Base-by-base conservation (phyloP, 148 eudicot genomes). In the Tetragonia tetragonoides region DNA sequence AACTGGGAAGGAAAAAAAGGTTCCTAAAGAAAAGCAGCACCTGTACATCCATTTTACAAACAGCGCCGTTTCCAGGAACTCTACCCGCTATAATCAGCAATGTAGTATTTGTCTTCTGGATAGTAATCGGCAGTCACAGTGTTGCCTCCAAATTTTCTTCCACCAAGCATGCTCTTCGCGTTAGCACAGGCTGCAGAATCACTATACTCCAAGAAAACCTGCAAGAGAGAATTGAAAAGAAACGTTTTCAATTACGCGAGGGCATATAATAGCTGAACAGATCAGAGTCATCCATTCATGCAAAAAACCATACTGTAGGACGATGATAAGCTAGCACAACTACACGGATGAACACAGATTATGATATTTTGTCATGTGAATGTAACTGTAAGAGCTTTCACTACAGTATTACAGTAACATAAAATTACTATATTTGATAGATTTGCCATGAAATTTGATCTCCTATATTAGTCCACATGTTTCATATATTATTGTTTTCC, bases 201-300 rank as follows among this genome's bases (percentile, higher is more conserved):
- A 34, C 76, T 73, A 66, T 90, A 93, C 87, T 93, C 97, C 89
- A 93, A 82, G 80, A 93, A 93, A 65, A 92, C 97, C 97, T 92
- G 83, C 68, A 68, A 20, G 5, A 64, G 46, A 73, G 40, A 7
- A 23, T 60, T 60, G 10, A 7, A 28, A 60, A 5, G n/a, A 28
- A 28, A 28, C 34, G 34, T 28, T 28, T 0, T 28, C 34, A 28
- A 28, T 28, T 28, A 1, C 34, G 34, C 34, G 34, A 1, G 1
- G 34, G 34, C 34, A 1, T 28, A 28, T 28, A 28, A 28, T 28
- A 28, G 34, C 34, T 28, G 34, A 28, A 28, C 34, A 28, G 34
- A 1, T 28, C 34, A 28, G 34, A 28, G 34, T 0, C 34, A 28
- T 28, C 34, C 34, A 28, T 28, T 28, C 47, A 9, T 44, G 47